phyloP scores from a whole-genome alignment of 2,329 filamentous ascomycete genomes.

The Epicoccum nigrum region DNA sequence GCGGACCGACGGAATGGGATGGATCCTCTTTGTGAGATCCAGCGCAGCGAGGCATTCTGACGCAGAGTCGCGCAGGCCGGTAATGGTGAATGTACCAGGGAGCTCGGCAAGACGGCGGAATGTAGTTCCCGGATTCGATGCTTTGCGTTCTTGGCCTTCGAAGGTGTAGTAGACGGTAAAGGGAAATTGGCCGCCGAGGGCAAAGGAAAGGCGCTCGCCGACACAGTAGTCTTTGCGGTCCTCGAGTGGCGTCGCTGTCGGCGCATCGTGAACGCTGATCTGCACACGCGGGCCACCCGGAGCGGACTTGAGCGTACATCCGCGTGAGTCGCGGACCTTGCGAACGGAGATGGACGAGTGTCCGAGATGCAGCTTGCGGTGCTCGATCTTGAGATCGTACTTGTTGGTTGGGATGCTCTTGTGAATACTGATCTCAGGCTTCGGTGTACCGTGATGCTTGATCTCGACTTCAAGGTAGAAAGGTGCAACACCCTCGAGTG shows the following conservation, averaged over 20 bases:
- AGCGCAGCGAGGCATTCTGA: conserved; percentile 85
- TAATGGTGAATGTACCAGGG: conserved; percentile 87
- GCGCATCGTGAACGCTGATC: conserved; percentile 90
- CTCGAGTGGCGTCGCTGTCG: conserved; percentile 87
- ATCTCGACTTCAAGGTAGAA: conserved; percentile 93
- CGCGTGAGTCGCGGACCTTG: conserved; percentile 84
- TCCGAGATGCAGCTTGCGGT: conserved; percentile 83
- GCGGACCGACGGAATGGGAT: conserved; percentile 88
- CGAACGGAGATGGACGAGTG: conserved; percentile 87
- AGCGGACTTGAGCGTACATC: conserved; percentile 77
- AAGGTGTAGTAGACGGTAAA: conserved; percentile 95
- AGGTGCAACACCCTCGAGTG: conserved; percentile 79
- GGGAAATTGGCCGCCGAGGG: conserved; percentile 85
- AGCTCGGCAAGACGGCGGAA: conserved; percentile 94
- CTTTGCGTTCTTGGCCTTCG: conserved; percentile 77
- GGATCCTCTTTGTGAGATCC: conserved; percentile 80
- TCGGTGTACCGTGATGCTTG: conserved; percentile 82
- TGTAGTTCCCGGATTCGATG: conserved; percentile 76
- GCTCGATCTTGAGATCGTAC: conserved; percentile 83
- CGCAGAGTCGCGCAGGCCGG: conserved; percentile 82
- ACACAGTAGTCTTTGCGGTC: conserved; percentile 89
- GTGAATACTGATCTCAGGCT: conserved; percentile 81
- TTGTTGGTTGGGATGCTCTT: conserved; percentile 76
- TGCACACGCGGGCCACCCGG: conserved; percentile 77
- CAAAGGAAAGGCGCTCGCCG: conserved; percentile 91